phyloP scores from a whole-genome alignment of 2,329 filamentous ascomycete genomes.

The Sclerotinia trifoliorum region DNA sequence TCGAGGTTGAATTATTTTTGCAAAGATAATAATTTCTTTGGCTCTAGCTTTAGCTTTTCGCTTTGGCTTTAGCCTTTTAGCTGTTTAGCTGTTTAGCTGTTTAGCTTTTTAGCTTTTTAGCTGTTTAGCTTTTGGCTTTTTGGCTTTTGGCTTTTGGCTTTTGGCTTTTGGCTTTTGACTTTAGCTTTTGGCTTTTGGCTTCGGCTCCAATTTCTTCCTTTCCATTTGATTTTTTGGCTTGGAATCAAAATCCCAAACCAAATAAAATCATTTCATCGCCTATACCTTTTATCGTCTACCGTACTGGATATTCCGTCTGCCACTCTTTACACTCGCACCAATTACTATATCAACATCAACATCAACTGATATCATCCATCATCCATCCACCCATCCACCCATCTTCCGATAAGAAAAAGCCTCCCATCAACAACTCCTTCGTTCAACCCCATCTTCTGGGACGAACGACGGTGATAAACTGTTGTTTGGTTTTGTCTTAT shows the following conservation, averaged over 20 bases:
- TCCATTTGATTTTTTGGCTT: background rate
- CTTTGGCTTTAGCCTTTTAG: background rate
- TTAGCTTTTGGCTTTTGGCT: background rate
- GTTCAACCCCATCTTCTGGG: constrained; percentile 8
- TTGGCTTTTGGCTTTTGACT: background rate
- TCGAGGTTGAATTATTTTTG: background rate
- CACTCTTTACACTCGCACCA: background rate
- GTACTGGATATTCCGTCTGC: background rate
- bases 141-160: background rate
- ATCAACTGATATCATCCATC: background rate
- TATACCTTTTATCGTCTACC: constrained; percentile 6
- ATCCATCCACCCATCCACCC: constrained; percentile 6
- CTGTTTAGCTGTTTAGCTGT: too few species aligned
- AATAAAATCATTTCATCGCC: background rate
- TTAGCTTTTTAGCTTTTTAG: background rate
- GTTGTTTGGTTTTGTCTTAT: constrained; percentile 1
- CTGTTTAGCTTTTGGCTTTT: too few species aligned
- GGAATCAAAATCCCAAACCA: too few species aligned
- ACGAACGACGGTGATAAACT: constrained; percentile 8
- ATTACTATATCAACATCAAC: background rate
- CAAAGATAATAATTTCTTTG: background rate
- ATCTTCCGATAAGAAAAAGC: background rate
- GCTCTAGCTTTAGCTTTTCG: background rate
- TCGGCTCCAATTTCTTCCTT: background rate
- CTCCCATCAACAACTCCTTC: constrained; percentile 1